These are phyloP conservation scores for Coriaria nepalensis DNA, from an alignment of 306 rosid species.

Conservation along the genomic window DNA sequence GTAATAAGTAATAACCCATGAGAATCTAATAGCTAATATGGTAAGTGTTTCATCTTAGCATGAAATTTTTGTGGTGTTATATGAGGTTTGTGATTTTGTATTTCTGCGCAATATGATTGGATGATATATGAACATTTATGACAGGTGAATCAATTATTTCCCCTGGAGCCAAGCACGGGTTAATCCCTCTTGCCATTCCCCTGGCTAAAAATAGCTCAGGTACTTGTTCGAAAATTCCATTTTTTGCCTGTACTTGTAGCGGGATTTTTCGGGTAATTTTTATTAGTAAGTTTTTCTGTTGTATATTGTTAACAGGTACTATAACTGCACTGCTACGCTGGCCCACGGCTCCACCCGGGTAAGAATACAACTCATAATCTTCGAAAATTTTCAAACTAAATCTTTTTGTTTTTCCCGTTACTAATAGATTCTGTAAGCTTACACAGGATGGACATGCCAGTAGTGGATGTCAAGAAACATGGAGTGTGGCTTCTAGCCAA, in stretches of 20 bases:
- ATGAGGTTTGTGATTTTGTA: too few species aligned
- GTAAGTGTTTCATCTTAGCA: too few species aligned
- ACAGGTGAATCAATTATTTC: conserved; percentile 76
- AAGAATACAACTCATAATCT: conserved; percentile 13
- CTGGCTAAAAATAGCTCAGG: conserved; percentile 61
- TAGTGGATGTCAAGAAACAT: conserved; percentile 69
- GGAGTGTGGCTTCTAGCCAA: conserved; percentile 95
- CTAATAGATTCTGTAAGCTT: conserved; percentile 16
- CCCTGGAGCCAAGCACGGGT: conserved; percentile 75
- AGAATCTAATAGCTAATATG: too few species aligned
- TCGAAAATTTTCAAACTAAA: neutral
- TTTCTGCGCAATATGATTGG: too few species aligned
- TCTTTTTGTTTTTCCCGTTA: conserved; percentile 2
- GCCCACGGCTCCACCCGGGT: conserved; percentile 98
- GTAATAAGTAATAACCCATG: too few species aligned
- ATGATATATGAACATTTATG: too few species aligned
- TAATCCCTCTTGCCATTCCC: conserved; percentile 70
- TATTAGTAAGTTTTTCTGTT: conserved; percentile 12
- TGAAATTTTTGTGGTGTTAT: too few species aligned
- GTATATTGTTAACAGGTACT: conserved; percentile 34
- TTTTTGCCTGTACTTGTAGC: neutral
- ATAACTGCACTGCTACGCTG: conserved; percentile 76
- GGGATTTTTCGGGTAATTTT: neutral
- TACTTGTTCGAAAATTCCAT: conserved; percentile 20
- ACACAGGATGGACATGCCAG: conserved; percentile 87